Conservation (phyloP, 1,139 yeast species). For the Candida dubliniensis region DNA sequence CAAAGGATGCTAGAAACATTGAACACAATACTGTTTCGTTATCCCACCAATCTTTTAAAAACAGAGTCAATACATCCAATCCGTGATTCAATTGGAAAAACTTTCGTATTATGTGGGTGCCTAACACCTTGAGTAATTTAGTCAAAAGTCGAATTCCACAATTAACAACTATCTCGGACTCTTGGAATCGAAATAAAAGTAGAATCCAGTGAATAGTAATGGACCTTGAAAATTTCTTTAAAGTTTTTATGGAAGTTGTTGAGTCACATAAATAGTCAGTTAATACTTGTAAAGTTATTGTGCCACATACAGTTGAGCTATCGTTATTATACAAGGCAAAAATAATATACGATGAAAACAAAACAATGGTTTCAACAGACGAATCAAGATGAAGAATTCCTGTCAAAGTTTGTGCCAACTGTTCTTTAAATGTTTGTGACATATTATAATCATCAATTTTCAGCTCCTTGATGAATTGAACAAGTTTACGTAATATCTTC, state of each 20-base stretch:
- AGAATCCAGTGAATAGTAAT: conserved; percentile 68
- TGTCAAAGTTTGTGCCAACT: conserved; percentile 22
- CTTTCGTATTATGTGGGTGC: conserved; percentile 45
- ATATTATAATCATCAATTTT: conserved; percentile 14
- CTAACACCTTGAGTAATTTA: conserved; percentile 47
- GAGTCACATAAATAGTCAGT: conserved; percentile 34
- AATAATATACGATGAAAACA: conserved; percentile 36
- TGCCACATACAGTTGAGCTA: conserved; percentile 31
- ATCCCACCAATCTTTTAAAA: conserved; percentile 48
- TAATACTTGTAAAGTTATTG: conserved; percentile 27
- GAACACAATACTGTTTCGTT: conserved; percentile 35
- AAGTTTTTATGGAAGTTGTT: conserved; percentile 32
- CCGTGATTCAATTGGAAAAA: conserved; percentile 59
- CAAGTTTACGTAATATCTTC: conserved; percentile 52
- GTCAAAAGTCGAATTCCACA: conserved; percentile 52
- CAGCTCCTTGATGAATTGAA: conserved; percentile 50
- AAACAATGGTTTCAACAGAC: conserved; percentile 39
- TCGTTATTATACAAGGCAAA: conserved; percentile 35
- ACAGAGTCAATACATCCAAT: conserved; percentile 49
- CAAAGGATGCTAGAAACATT: conserved; percentile 44
- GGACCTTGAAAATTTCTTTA: conserved; percentile 53
- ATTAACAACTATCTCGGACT: conserved; percentile 39
- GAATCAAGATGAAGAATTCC: conserved; percentile 30
- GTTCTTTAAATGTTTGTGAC: conserved; percentile 17
- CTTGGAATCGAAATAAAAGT: conserved; percentile 46